phyloP scores from a whole-genome alignment of 2,329 filamentous ascomycete genomes.

The Alternaria rosae region DNA sequence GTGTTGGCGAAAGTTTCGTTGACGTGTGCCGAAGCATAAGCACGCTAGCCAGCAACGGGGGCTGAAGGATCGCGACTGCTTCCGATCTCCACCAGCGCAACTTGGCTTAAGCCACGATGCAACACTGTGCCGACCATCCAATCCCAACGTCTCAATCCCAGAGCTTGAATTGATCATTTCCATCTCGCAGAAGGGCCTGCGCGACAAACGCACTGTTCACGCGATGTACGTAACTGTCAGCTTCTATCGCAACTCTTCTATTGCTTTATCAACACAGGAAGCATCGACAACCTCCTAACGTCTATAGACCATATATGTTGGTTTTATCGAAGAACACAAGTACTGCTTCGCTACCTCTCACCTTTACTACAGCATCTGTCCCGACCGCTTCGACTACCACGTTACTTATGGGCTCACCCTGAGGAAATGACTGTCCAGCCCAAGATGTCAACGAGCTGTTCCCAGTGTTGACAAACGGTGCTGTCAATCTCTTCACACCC shows the following conservation, averaged over 20 bases:
- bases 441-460: slow-evolving; percentile 5
- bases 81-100: not conserved
- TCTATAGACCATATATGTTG: slow-evolving; percentile 8
- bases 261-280: not conserved
- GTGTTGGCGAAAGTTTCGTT: not conserved
- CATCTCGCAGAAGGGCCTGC: not conserved
- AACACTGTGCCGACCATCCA: not conserved
- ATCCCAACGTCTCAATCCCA: not conserved
- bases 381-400: slow-evolving; percentile 8
- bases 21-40: not conserved
- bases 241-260: not conserved
- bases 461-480: slow-evolving; percentile 8
- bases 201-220: not conserved
- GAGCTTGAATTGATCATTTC: not conserved
- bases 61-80: not conserved
- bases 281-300: not conserved
- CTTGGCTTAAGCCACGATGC: not conserved
- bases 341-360: slow-evolving; percentile 15
- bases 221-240: not conserved
- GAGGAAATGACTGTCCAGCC: slow-evolving; percentile 15
- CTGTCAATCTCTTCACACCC: slow-evolving; percentile 1
- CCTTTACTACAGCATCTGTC: not conserved
- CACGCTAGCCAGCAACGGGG: not conserved
- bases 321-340: slow-evolving; percentile 13
- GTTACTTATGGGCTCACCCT: slow-evolving; percentile 8